phyloP scores from a whole-genome alignment of 352 stramenopile genomes.

The Phytophthora chlamydospora region DNA sequence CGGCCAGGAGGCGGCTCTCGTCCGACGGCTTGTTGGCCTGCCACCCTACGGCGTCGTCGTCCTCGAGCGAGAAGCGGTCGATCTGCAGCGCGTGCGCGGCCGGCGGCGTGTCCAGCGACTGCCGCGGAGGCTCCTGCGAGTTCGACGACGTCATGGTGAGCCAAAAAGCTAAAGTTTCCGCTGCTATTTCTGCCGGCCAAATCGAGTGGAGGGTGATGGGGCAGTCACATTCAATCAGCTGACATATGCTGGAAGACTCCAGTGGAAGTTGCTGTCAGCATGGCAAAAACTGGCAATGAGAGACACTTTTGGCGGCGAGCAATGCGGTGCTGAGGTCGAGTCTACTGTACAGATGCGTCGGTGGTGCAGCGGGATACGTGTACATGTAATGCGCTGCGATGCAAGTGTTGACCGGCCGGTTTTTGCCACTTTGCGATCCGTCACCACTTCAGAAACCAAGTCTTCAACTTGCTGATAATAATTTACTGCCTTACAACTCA shows the following conservation, averaged over 20 bases:
- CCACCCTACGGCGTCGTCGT: constrained; percentile 17
- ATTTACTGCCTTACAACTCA: constrained; percentile 36
- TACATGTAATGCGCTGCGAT: no score
- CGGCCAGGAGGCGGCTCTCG: constrained; percentile 11
- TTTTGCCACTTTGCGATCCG: no score
- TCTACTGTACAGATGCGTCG: no score
- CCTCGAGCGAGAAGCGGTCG: constrained; percentile 24
- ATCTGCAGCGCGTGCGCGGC: constrained; percentile 23
- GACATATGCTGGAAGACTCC: no score
- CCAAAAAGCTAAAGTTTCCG: constrained; percentile 1
- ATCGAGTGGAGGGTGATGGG: constrained; percentile 8
- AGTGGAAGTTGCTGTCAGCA: no score
- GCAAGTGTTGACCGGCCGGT: no score
- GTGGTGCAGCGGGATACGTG: no score
- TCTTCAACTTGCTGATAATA: constrained; percentile 30
- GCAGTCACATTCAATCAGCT: no score
- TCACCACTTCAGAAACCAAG: not conserved
- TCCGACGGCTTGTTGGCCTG: constrained; percentile 24
- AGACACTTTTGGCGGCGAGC: no score
- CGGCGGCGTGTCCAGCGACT: constrained; percentile 13
- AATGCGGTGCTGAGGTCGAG: no score
- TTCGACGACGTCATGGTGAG: constrained; percentile 17
- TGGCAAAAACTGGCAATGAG: no score
- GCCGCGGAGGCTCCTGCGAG: not conserved
- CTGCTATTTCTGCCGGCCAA: constrained; percentile 13